phyloP scores from a whole-genome alignment of 2,329 filamentous ascomycete genomes.

The Stylonectria norvegica region DNA sequence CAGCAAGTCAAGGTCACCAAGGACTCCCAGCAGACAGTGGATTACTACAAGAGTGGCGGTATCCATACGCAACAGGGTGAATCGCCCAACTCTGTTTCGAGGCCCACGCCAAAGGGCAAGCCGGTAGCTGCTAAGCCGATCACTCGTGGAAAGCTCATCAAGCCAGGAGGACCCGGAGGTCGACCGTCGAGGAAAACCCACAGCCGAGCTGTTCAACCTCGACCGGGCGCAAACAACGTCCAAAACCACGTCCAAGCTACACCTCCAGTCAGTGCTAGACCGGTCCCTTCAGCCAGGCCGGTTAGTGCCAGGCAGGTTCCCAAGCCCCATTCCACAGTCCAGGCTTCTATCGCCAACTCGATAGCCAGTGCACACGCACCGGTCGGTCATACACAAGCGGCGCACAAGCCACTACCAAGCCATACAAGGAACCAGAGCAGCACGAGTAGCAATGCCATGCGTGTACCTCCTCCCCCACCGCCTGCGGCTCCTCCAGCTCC shows the following conservation, averaged over 20 bases:
- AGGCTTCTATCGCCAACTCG: slow-evolving; percentile 10
- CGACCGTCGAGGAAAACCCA: slow-evolving; percentile 68
- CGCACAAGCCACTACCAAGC: slow-evolving; percentile 36
- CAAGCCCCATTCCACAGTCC: slow-evolving; percentile 5
- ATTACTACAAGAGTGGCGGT: slow-evolving; percentile 90
- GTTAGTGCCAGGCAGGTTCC: neutral
- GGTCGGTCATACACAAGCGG: slow-evolving; percentile 1
- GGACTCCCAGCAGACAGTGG: slow-evolving; percentile 72
- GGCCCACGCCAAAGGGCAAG: slow-evolving; percentile 82
- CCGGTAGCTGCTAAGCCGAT: slow-evolving; percentile 85
- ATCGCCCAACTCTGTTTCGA: slow-evolving; percentile 75
- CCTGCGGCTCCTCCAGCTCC: slow-evolving; percentile 59
- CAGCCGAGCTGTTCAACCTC: slow-evolving; percentile 43
- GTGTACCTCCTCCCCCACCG: slow-evolving; percentile 62
- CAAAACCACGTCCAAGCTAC: no score
- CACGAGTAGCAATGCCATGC: slow-evolving; percentile 46
- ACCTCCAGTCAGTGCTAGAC: slow-evolving; percentile 28
- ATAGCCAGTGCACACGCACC: slow-evolving; percentile 15
- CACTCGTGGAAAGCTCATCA: slow-evolving; percentile 88
- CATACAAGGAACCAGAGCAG: slow-evolving; percentile 56
- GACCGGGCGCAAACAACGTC: slow-evolving; percentile 38
- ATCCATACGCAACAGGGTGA: slow-evolving; percentile 86
- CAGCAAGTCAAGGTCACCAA: slow-evolving; percentile 86
- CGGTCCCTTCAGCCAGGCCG: slow-evolving; percentile 12
- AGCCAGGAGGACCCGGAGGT: slow-evolving; percentile 80